Evolutionary conservation across 2,329 filamentous ascomycete species (phyloP).

Genomic region (Colletotrichum musicola): DNA sequence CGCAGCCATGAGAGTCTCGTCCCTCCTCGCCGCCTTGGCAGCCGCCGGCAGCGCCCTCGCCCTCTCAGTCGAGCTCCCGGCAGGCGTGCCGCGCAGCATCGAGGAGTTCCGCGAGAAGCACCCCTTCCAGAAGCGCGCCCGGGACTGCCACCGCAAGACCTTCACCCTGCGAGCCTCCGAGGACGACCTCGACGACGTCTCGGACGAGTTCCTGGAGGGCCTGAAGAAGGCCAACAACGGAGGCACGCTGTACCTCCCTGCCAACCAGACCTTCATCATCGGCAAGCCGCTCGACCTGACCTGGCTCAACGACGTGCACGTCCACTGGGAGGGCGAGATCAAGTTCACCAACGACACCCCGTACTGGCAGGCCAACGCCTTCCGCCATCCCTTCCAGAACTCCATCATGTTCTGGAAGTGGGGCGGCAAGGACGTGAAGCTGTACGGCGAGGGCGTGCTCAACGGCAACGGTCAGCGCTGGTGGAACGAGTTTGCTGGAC

Average conservation of each 20-base stretch:
- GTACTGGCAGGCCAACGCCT: constrained; percentile 75
- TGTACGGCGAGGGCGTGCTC: constrained; percentile 67
- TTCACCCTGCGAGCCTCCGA: constrained; percentile 35
- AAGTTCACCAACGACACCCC: constrained; percentile 73
- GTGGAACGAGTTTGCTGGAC: constrained; percentile 71
- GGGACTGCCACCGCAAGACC: constrained; percentile 36
- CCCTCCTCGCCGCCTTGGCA: constrained; percentile 40
- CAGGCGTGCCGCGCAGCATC: constrained; percentile 43
- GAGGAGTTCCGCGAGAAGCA: constrained; percentile 55
- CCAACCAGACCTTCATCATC: constrained; percentile 68
- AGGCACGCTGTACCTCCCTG: constrained; percentile 68
- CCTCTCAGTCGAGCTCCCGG: constrained; percentile 33
- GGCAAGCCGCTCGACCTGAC: constrained; percentile 73
- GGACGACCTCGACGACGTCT: constrained; percentile 59
- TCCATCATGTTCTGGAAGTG: constrained; percentile 76
- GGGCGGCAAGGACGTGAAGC: constrained; percentile 74
- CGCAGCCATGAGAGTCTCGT: constrained; percentile 40
- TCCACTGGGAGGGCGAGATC: constrained; percentile 55
- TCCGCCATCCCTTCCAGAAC: constrained; percentile 74
- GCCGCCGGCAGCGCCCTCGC: constrained; percentile 36
- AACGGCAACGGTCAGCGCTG: constrained; percentile 72
- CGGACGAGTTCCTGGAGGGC: constrained; percentile 54
- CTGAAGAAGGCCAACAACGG: constrained; percentile 65
- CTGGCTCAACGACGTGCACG: constrained; percentile 70
- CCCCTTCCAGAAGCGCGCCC: constrained; percentile 61